Percentiles rank a stretch among this genome's conserved stretches.
phyloP scores from a whole-genome alignment of 768 basidiomycete genomes.

The Leccinum boreale region DNA sequence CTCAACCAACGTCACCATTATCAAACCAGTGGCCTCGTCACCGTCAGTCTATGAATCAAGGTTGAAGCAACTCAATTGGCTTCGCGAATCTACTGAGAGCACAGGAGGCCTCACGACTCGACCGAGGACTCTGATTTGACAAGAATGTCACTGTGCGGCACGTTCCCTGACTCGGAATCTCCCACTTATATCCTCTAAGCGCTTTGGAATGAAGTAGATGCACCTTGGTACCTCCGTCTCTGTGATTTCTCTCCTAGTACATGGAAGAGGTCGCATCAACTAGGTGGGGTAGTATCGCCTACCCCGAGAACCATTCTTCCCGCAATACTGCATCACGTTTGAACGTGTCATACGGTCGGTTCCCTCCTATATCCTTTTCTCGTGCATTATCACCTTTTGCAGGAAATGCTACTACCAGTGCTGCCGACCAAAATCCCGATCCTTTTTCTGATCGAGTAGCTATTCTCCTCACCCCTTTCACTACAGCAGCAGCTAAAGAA shows the following conservation, averaged over 20 bases:
- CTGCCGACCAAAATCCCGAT: not conserved
- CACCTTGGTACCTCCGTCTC: too few species aligned
- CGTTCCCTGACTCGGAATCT: not conserved
- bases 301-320: not conserved
- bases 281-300: not conserved
- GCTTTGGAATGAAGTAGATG: not conserved
- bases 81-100: not conserved
- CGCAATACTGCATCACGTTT: constrained; percentile 1
- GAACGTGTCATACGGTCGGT: constrained; percentile 13
- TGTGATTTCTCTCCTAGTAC: not conserved
- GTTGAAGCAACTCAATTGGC: too few species aligned
- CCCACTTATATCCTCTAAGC: not conserved
- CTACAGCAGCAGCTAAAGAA: not conserved
- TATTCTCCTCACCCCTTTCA: not conserved
- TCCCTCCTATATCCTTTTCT: not conserved
- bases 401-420: constrained; percentile 8
- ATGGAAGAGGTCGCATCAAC: not conserved
- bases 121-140: not conserved
- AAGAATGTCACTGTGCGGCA: not conserved
- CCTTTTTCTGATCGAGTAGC: constrained; percentile 9
- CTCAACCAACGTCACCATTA: too few species aligned
- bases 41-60: too few species aligned
- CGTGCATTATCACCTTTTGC: not conserved
- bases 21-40: too few species aligned
- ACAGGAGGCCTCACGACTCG: not conserved